Conservation (phyloP, 1,139 yeast genomes). For the Yamadazyma diddensiae region DNA sequence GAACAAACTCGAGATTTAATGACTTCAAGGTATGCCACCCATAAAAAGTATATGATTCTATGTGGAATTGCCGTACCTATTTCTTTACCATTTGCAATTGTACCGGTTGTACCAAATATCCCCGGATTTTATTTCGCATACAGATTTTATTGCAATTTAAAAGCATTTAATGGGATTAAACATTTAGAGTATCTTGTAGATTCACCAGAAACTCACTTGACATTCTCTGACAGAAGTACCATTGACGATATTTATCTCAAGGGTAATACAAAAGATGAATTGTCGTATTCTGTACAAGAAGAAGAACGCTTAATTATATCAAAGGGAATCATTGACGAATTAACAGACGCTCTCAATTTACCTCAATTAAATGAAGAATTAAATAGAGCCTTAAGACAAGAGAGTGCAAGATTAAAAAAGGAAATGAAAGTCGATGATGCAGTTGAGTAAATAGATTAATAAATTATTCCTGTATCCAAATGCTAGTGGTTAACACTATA, state of each 20-base stretch:
- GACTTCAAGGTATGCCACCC: constrained; percentile 25
- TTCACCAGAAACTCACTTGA: constrained; percentile 12
- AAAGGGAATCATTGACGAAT: constrained; percentile 28
- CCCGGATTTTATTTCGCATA: constrained; percentile 88
- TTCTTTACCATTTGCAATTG: constrained; percentile 72
- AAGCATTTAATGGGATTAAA: constrained; percentile 73
- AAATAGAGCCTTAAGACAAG: constrained; percentile 48
- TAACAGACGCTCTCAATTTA: constrained; percentile 28
- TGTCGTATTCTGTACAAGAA: constrained; percentile 16
- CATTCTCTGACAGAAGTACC: constrained; percentile 17
- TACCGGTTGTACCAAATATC: constrained; percentile 91
- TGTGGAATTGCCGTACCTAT: constrained; percentile 71
- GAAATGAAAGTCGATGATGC: constrained; percentile 18
- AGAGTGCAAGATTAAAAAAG: constrained; percentile 26
- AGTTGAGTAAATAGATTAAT: constrained; percentile 14
- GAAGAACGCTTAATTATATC: constrained; percentile 32
- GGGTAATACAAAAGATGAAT: constrained; percentile 9
- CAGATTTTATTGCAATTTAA: constrained; percentile 80
- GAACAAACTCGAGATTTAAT: constrained; percentile 30
- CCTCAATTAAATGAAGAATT: constrained; percentile 39
- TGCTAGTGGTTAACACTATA: too few species aligned
- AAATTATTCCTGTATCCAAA: neutral
- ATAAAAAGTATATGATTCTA: constrained; percentile 31
- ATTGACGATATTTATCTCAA: constrained; percentile 10
- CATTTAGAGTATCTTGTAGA: constrained; percentile 56